Evolutionary conservation across 2,329 filamentous ascomycete genomes (phyloP), one percentile per base, ranked within the genome.

Genomic region (Helotiales sp.): DNA sequence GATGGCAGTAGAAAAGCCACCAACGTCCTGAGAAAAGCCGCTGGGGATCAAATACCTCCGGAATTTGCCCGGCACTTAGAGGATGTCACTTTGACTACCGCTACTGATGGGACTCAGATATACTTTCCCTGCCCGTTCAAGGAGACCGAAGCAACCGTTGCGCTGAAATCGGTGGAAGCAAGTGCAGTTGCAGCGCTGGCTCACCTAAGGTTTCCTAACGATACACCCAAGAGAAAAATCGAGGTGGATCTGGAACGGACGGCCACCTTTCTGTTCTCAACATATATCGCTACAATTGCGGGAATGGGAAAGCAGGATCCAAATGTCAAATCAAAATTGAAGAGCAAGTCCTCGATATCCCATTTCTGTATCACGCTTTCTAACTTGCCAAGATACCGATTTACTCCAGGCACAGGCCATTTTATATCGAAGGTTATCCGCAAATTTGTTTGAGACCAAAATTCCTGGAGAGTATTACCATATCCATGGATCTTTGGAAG

Each of bases 401-500:
- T 78, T 93, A 24, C 80, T 91, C 5, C 81, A 85, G 68, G 91
- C 91, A 1, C 91, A 93, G 75, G 91, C 90, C 1, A 87, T 88
- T 69, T 81, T 87, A 6, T 93, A 93, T 75, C 86, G 91, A 10
- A 87, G 91, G 68, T 83, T 93, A 78, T 91, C 90, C 11, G 90
- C 90, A 15, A 92, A 92, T 68, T 79, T 93, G 1, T 93, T 92
- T 78, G 83, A 85, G 73, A 92, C 90, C 8, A 89, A 87, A 75
- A 84, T 82, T n/a, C 79, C 82, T 1, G 86, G 85, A n/a, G 83
- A 89, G 74, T 93, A 87, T 74, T 93, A 91, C 75, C 91, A 93
- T 74, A 90, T 93, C 28, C 91, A 93, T 75, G 90, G 91, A 52
- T 93, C 90, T 0, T 79, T 93, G 0, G 90, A 93, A 71, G 90